Percentiles rank a stretch among this genome's conserved stretches.
Conservation (phyloP, 257 asterid genomes). For the Lantana camara region DNA sequence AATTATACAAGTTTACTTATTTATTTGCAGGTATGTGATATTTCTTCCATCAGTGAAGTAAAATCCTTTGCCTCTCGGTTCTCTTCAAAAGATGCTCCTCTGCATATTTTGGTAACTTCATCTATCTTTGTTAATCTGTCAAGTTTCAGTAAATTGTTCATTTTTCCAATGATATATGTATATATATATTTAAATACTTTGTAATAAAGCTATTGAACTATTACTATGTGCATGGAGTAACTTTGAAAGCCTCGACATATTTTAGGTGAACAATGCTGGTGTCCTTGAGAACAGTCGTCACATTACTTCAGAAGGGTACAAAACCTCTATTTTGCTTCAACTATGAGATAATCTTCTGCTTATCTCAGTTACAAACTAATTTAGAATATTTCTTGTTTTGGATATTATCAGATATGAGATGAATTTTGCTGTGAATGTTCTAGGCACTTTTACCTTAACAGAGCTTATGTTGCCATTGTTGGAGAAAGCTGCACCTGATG, state of each 20-base stretch:
- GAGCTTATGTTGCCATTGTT: constrained; percentile 77
- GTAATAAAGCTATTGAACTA: too few relatives aligned
- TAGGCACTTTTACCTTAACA: constrained; percentile 82
- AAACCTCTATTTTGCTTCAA: constrained; percentile 16
- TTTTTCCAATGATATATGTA: neutral
- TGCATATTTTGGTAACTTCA: constrained; percentile 75
- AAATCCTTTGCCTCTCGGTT: constrained; percentile 78
- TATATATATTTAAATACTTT: too few relatives aligned
- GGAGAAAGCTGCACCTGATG: constrained; percentile 92
- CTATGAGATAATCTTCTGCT: neutral
- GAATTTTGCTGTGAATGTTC: constrained; percentile 85
- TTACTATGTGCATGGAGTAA: neutral
- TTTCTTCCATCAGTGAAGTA: constrained; percentile 67
- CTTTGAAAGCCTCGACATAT: constrained; percentile 12
- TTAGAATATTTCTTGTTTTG: neutral
- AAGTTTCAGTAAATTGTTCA: neutral
- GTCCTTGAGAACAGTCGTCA: constrained; percentile 61
- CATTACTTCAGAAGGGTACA: constrained; percentile 82
- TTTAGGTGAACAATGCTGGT: constrained; percentile 96
- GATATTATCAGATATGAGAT: constrained; percentile 59
- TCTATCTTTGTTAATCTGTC: constrained; percentile 1
- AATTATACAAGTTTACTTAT: neutral
- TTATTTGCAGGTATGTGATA: constrained; percentile 69
- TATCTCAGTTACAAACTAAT: constrained; percentile 20
- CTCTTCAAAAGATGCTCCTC: constrained; percentile 61